Conservation (phyloP, 2,329 filamentous ascomycete species). For the Talaromyces sp. region DNA sequence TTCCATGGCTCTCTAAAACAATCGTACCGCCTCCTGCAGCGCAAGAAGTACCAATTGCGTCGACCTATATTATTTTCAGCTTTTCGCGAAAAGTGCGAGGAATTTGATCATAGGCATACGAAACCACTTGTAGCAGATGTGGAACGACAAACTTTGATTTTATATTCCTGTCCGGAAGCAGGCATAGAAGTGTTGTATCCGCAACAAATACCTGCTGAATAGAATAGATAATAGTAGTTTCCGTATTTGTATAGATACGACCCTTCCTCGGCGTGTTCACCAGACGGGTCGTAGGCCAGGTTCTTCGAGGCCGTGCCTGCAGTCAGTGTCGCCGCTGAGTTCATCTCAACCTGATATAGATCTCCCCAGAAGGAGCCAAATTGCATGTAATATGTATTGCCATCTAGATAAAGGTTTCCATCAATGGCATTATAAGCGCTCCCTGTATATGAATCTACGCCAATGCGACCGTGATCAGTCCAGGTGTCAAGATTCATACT, state of each 20-base stretch:
- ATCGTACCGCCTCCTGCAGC: conserved; percentile 57
- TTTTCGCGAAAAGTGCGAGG: background rate
- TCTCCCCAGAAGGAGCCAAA: conserved; percentile 69
- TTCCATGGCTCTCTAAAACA: conserved; percentile 58
- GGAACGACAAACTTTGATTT: conserved; percentile 63
- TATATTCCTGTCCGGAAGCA: conserved; percentile 60
- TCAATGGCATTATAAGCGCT: conserved; percentile 61
- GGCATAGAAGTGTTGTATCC: conserved; percentile 52
- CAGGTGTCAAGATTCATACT: conserved; percentile 37
- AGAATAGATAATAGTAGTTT: conserved; percentile 63
- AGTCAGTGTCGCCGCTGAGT: conserved; percentile 37
- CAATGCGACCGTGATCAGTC: conserved; percentile 33
- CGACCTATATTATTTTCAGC: background rate
- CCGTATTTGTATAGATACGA: conserved; percentile 50
- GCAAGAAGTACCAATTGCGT: conserved; percentile 38
- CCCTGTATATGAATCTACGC: conserved; percentile 35
- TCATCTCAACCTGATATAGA: conserved; percentile 58
- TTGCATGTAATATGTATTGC: conserved; percentile 48
- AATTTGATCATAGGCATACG: conserved; percentile 31
- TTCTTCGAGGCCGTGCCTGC: conserved; percentile 17
- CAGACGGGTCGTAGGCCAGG: background rate
- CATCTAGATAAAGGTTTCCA: conserved; percentile 48
- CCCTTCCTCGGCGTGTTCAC: background rate
- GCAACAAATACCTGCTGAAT: conserved; percentile 60
- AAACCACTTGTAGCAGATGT: conserved; percentile 52